Conservation (phyloP, 257 asterid genomes). For the Gynochthodes officinalis region DNA sequence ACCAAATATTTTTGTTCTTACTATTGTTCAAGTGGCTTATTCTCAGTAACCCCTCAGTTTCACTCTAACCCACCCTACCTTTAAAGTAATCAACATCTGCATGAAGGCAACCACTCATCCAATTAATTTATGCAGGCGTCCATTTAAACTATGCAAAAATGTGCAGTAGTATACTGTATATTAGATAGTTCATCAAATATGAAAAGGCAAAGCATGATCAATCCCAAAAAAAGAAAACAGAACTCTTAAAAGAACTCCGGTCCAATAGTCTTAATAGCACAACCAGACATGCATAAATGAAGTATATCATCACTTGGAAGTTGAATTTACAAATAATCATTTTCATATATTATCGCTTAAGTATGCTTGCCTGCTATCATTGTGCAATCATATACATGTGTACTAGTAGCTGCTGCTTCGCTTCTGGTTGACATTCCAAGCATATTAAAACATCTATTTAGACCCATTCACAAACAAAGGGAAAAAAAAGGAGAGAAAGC, state of each 20-base stretch:
- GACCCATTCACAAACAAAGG: neutral
- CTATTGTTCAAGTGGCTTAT: neutral
- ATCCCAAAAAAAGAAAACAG: neutral
- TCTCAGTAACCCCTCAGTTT: neutral
- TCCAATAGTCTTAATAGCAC: neutral
- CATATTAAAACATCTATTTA: neutral
- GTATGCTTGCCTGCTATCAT: neutral
- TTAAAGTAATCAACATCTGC: neutral
- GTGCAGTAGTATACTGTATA: neutral
- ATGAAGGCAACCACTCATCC: neutral
- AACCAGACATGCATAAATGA: neutral
- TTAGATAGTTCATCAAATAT: neutral
- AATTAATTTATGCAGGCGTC: neutral
- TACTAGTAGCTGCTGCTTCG: neutral
- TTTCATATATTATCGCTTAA: neutral
- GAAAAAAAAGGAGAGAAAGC: neutral
- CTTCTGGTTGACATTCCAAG: neutral
- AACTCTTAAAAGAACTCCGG: neutral
- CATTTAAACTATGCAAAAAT: neutral
- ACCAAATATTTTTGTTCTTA: too few species aligned
- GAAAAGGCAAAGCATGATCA: neutral
- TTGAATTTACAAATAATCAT: neutral
- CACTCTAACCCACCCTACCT: neutral
- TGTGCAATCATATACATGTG: neutral
- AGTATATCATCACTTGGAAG: conserved; percentile 3